Conservation (phyloP, 2,329 filamentous ascomycete genomes). For the Cladophialophora bantiana region DNA sequence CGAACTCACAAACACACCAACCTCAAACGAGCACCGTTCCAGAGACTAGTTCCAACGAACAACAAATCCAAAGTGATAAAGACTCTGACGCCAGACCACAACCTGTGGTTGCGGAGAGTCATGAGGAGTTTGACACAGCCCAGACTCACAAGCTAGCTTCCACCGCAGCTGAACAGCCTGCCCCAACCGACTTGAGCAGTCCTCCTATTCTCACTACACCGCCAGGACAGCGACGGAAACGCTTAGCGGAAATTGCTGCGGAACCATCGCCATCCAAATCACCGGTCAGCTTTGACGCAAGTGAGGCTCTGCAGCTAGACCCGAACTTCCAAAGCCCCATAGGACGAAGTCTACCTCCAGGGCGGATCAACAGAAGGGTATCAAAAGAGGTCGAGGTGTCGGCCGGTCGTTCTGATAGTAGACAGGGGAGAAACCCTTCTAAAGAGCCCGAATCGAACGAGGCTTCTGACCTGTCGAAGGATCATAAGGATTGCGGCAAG, state of each 20-base stretch:
- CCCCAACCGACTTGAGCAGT: slow-evolving; percentile 24
- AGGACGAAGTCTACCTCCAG: background rate
- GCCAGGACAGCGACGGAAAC: slow-evolving; percentile 30
- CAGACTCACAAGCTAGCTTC: slow-evolving; percentile 25
- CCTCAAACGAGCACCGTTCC: slow-evolving; percentile 30
- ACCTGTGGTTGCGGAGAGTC: slow-evolving; percentile 14
- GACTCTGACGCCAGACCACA: background rate
- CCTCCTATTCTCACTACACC: slow-evolving; percentile 30
- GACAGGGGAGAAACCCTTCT: too few relatives aligned
- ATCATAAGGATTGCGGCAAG: background rate
- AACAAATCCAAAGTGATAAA: slow-evolving; percentile 10
- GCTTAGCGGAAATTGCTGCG: slow-evolving; percentile 35
- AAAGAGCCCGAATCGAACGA: background rate
- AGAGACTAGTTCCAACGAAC: slow-evolving; percentile 35
- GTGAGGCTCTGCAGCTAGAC: slow-evolving; percentile 28
- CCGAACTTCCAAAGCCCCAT: slow-evolving; percentile 18
- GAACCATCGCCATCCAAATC: slow-evolving; percentile 33
- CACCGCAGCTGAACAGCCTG: slow-evolving; percentile 3
- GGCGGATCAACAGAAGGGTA: background rate
- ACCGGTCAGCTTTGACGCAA: slow-evolving; percentile 34
- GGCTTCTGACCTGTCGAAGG: background rate
- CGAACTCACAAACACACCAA: slow-evolving; percentile 11
- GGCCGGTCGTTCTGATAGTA: too few relatives aligned
- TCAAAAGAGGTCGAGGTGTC: background rate
- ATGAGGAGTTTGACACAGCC: slow-evolving; percentile 36